These are phyloP conservation scores for Naganishia onofrii DNA, from an alignment of 768 basidiomycete genomes.

Conservation along the genomic window DNA sequence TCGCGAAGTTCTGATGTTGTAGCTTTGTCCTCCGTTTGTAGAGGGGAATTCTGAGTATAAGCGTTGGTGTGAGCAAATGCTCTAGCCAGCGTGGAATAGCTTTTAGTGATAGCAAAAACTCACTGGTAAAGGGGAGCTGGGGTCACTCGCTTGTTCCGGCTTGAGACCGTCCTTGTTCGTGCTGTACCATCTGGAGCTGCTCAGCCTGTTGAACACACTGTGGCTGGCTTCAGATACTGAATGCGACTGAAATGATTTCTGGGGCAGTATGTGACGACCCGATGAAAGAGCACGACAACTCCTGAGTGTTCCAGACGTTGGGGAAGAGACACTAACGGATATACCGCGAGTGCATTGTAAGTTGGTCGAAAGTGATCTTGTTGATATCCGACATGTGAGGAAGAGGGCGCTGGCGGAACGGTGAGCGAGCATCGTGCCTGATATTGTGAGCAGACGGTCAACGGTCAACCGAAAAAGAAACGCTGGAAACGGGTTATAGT, in stretches of 20 bases:
- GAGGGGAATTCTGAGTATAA: not conserved
- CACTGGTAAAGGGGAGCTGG: not conserved
- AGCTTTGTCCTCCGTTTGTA: not conserved
- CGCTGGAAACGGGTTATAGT: too few species aligned
- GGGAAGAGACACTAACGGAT: not conserved
- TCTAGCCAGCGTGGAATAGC: not conserved
- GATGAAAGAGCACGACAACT: not conserved
- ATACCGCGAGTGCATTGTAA: not conserved
- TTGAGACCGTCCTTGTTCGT: not conserved
- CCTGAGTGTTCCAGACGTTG: not conserved
- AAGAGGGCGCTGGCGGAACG: not conserved
- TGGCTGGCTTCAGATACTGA: not conserved
- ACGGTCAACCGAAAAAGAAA: too few species aligned
- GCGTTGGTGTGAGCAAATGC: not conserved
- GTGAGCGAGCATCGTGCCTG: not conserved
- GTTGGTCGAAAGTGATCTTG: not conserved
- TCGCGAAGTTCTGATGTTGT: conserved; percentile 42
- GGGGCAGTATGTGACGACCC: not conserved
- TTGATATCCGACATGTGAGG: not conserved
- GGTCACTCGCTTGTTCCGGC: not conserved
- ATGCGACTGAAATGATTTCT: not conserved
- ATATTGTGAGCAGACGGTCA: not conserved
- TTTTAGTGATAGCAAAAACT: too few species aligned
- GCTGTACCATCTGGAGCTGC: not conserved
- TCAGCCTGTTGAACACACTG: not conserved